Evolutionary conservation across 495 filamentous ascomycete species (phyloP), one percentile per base, ranked within the genome.

Genomic region (Podospora conica): DNA sequence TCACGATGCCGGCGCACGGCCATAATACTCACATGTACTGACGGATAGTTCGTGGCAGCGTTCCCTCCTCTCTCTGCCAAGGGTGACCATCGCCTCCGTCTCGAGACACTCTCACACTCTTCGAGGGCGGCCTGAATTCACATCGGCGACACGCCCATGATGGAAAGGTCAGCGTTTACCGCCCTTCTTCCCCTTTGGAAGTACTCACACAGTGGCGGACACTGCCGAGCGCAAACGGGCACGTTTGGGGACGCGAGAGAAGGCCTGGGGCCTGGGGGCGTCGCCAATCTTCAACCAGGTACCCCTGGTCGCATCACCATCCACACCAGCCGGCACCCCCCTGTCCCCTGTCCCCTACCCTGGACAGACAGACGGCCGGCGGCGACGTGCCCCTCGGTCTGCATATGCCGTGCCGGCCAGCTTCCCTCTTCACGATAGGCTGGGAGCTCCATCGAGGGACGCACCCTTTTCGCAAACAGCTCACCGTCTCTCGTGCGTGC

Each of bases 331-430:
- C 60, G 9, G 25, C 20, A 40, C 12, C 12, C 55, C 63, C 54
- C 53, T 58, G 54, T 55, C 61, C 2, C 9, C 23, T n/a, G 9
- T 55, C 48, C 61, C 40, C 57, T 24, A 31, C 60, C 33, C 28
- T 31, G 21, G 29, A n/a, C 31, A 40, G 53, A 27, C n/a, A n/a
- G n/a, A n/a, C n/a, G n/a, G n/a, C n/a, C n/a, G n/a, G 20, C 28
- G 25, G 63, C 15, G 40, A 7, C 40, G 54, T 23, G 25, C 61
- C 63, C 60, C 53, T 68, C 55, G 62, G 61, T 61, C 64, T 66
- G 69, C 69, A 68, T 64, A 65, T 68, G 66, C 66, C 69, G 69
- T 70, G 69, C 69, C 69, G 69, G 68, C 58, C 33, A 68, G 62
- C 55, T 23, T 33, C 12, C 20, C 40, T 55, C 24, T 25, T 56